Conservation (phyloP, 2,329 filamentous ascomycete species). For the Clarireedia homoeocarpa region DNA sequence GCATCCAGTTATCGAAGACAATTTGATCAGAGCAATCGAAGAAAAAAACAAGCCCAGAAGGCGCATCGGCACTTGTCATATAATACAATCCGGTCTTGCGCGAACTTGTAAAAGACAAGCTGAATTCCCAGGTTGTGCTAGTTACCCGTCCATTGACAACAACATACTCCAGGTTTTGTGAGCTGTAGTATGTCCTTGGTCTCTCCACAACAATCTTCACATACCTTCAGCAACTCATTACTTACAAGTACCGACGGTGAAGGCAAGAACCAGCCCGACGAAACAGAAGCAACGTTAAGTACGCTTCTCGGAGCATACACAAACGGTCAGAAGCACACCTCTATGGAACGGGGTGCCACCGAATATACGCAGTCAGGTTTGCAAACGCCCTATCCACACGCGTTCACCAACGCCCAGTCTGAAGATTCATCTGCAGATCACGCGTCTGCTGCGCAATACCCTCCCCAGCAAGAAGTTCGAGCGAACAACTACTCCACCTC, state of each 20-base stretch:
- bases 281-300: conserved; percentile 25
- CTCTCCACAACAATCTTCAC: conserved; percentile 20
- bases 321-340: conserved; percentile 28
- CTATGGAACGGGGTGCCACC: conserved; percentile 56
- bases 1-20: background rate
- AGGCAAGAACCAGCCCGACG: conserved; percentile 10
- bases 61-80: background rate
- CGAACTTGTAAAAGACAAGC: background rate
- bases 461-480: conserved; percentile 73
- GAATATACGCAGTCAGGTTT: conserved; percentile 87
- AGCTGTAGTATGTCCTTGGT: conserved; percentile 31
- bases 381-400: conserved; percentile 62
- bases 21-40: background rate
- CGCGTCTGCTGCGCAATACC: conserved; percentile 86
- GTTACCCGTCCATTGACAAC: conserved; percentile 11
- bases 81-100: background rate
- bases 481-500: conserved; percentile 48
- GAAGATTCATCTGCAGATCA: conserved; percentile 83
- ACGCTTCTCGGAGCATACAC: conserved; percentile 26
- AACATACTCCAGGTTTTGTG: conserved; percentile 7
- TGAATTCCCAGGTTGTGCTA: conserved; percentile 1
- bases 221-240: conserved; percentile 14
- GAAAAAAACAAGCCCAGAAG: background rate
- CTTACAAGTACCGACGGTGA: conserved; percentile 14
- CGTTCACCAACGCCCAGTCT: conserved; percentile 66